Percentiles rank a stretch among this genome's conserved stretches.
Conservation (phyloP, 2,329 filamentous ascomycete species). For the Xylariaceae sp. region DNA sequence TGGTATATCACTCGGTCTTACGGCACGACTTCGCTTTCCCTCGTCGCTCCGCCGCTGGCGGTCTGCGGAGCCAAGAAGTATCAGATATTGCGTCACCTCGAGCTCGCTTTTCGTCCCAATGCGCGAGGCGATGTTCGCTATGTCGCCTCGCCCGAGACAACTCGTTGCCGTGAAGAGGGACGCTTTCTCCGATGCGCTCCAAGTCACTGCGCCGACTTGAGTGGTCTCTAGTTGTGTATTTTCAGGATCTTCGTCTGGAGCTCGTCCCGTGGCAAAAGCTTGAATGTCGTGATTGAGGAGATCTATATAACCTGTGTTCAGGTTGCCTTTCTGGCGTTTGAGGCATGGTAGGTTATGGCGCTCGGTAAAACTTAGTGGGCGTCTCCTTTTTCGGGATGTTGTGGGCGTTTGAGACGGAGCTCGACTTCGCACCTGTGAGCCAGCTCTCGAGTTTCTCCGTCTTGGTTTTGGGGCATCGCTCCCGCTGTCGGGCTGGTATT, state of each 20-base stretch:
- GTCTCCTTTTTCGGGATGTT: constrained; percentile 14
- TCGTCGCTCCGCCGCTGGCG: constrained; percentile 36
- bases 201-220: constrained; percentile 66
- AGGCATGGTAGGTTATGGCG: constrained; percentile 31
- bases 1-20: constrained; percentile 56
- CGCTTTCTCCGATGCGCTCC: constrained; percentile 69
- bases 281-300: constrained; percentile 56
- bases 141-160: constrained; percentile 59
- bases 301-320: constrained; percentile 46
- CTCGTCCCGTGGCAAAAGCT: constrained; percentile 42
- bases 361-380: constrained; percentile 19
- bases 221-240: constrained; percentile 33
- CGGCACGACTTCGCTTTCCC: constrained; percentile 26
- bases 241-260: constrained; percentile 26
- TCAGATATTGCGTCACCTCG: constrained; percentile 69
- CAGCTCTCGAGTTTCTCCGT: not conserved
- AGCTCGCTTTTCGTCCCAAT: constrained; percentile 68
- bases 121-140: constrained; percentile 57
- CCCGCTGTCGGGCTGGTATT: constrained; percentile 5
- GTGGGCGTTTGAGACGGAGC: not conserved
- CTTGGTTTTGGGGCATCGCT: not conserved
- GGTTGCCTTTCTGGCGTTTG: constrained; percentile 41
- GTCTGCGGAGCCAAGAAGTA: constrained; percentile 52
- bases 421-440: too few relatives aligned
- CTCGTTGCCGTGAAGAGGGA: constrained; percentile 63